phyloP scores from a whole-genome alignment of 2,329 filamentous ascomycete genomes.

The Stromatinia cepivora region DNA sequence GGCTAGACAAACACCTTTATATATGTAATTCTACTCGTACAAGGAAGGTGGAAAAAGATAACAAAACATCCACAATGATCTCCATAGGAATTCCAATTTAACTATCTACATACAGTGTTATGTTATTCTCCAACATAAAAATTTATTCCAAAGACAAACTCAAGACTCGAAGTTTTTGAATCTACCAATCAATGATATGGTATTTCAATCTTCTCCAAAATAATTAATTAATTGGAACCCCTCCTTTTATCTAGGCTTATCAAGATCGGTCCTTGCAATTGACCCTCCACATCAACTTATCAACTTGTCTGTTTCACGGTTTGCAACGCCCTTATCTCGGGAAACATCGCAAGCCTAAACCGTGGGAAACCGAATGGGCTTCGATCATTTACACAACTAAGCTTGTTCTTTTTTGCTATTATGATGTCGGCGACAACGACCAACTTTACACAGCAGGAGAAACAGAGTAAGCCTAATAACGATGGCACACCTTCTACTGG shows the following conservation, averaged over 20 bases:
- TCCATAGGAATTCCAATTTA: not conserved
- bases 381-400: slow-evolving; percentile 25
- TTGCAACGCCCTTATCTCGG: slow-evolving; percentile 11
- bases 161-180: not conserved
- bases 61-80: not conserved
- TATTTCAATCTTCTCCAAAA: not conserved
- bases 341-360: slow-evolving; percentile 28
- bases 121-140: not conserved
- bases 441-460: slow-evolving; percentile 22
- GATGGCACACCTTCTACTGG: slow-evolving; percentile 10
- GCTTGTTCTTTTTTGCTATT: slow-evolving; percentile 14
- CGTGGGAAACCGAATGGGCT: slow-evolving; percentile 26
- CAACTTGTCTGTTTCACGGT: not conserved
- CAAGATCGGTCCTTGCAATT: not conserved
- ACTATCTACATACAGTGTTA: too few relatives aligned
- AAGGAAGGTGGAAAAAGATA: slow-evolving; percentile 7
- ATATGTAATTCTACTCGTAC: not conserved
- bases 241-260: not conserved
- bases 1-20: not conserved
- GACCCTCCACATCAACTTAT: not conserved
- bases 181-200: not conserved
- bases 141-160: not conserved
- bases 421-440: slow-evolving; percentile 18
- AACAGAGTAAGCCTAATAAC: slow-evolving; percentile 8
- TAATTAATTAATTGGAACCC: not conserved